Conservation (phyloP, 805 yeast species). For the Nakazawaea wyomingensis region DNA sequence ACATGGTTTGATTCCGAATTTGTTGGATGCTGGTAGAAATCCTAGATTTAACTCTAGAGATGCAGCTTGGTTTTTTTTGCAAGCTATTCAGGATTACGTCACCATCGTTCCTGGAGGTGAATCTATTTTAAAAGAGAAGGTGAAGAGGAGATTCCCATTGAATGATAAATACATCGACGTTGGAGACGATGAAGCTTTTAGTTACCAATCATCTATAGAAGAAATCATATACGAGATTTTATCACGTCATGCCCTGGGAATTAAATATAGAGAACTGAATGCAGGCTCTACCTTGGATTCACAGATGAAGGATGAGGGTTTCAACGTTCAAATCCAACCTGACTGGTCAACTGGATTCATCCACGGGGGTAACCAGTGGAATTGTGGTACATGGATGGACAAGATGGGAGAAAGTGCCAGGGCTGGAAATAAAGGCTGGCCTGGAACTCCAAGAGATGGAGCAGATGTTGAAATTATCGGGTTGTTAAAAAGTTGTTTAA, state of each 20-base stretch:
- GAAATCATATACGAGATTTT: conserved; percentile 82
- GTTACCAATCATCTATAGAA: conserved; percentile 60
- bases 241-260: conserved; percentile 84
- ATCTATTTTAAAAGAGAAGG: conserved; percentile 61
- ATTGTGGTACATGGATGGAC: conserved; percentile 99
- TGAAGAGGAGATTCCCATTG: conserved; percentile 72
- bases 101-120: conserved; percentile 63
- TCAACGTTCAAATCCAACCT: conserved; percentile 71
- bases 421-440: conserved; percentile 85
- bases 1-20: conserved; percentile 92
- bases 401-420: conserved; percentile 93
- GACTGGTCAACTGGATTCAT: conserved; percentile 89
- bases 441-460: conserved; percentile 98
- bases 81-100: conserved; percentile 82
- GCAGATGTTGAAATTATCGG: conserved; percentile 94
- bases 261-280: conserved; percentile 86
- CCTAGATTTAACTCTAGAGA: conserved; percentile 96
- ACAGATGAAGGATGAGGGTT: conserved; percentile 91
- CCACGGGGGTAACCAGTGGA: conserved; percentile 86
- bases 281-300: conserved; percentile 87
- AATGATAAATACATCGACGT: conserved; percentile 73
- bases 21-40: conserved; percentile 86
- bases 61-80: conserved; percentile 93
- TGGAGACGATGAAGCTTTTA: conserved; percentile 72
- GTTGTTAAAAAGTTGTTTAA: conserved; percentile 71